These are phyloP conservation scores for Saccharomycopsis sp. DNA, from an alignment of 805 yeast species.

Conservation along the genomic window DNA sequence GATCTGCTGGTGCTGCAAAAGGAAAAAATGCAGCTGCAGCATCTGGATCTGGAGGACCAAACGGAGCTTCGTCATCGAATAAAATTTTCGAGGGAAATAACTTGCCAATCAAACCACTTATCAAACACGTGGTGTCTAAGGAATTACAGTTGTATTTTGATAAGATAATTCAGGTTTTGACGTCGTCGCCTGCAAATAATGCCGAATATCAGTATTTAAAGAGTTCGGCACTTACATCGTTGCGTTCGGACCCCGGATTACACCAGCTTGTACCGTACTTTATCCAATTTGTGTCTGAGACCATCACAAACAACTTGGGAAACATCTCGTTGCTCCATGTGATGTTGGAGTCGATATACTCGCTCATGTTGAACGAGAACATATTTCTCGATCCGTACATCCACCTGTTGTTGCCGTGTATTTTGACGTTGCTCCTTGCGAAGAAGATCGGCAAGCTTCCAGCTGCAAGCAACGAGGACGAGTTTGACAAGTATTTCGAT, in stretches of 20 bases:
- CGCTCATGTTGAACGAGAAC: conserved; percentile 74
- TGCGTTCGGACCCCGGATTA: conserved; percentile 88
- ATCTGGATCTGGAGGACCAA: conserved; percentile 28
- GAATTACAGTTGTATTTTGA: conserved; percentile 93
- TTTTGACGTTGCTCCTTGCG: conserved; percentile 81
- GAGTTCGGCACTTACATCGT: conserved; percentile 76
- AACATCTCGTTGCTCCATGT: conserved; percentile 66
- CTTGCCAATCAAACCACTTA: conserved; percentile 74
- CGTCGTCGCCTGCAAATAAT: conserved; percentile 29
- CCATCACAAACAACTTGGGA: conserved; percentile 79
- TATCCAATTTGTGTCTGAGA: conserved; percentile 93
- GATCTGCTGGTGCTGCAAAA: conserved; percentile 16
- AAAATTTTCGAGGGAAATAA: conserved; percentile 7
- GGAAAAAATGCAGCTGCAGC: conserved; percentile 28
- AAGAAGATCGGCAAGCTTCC: conserved; percentile 62
- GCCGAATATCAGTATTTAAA: conserved; percentile 49
- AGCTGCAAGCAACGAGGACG: conserved; percentile 21
- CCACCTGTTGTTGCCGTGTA: conserved; percentile 96
- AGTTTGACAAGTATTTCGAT: conserved; percentile 31
- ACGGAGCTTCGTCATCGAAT: not conserved
- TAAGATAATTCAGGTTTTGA: conserved; percentile 73
- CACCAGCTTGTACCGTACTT: conserved; percentile 96
- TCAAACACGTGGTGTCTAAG: conserved; percentile 89
- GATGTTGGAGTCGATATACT: conserved; percentile 83
- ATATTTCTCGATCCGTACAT: conserved; percentile 91